Evolutionary conservation across 1,284 basidiomycete genomes (phyloP), one percentile per base, ranked within the genome.

Genomic region (Puccinia brachypodii): DNA sequence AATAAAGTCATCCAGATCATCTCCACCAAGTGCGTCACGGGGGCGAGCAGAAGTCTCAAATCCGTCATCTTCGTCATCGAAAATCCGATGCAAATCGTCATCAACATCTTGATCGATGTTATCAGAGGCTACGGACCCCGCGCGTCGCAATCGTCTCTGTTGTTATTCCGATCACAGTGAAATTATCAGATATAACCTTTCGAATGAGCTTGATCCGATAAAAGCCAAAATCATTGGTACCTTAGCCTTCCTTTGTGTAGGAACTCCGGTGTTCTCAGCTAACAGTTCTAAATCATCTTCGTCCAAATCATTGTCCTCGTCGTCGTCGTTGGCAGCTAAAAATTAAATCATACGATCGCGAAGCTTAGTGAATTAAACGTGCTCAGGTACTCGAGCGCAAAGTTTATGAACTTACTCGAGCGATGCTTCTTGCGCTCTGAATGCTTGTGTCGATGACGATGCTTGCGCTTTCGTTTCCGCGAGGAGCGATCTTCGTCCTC

Each of bases 231-330:
- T 22, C 22, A 19, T 60, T 42, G 40, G 14, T 28, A 58, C 79
- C 85, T 84, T 82, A 81, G 84, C 83, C 81, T 84, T 75, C 74
- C 85, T 83, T 40, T 83, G 82, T 8, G 86, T 83, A 64, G 84
- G 81, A 28, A 90, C 90, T 11, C 96, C 95, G 3, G 94, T 95
- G 85, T 98, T 99, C 89, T 99, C 97, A 85, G 94, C 94, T 31
- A 99, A 87, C 11, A 99, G 89, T 76, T 96, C 96, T 77, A 99
- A 88, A 86, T 99, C 97, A 85, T 99, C 97, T 78, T 98, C 96
- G 84, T 97, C 95, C 64, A 98, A 88, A n/a, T 89, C 88, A 42
- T 88, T 93, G 82, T 92, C 91, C 38, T 92, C 87, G 82, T 87
- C 90, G 81, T 80, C 78, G 31, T 81, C 79, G 36, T 47, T 75